phyloP scores from a whole-genome alignment of 169 alveolate genomes.

The Plasmodium coatneyi region DNA sequence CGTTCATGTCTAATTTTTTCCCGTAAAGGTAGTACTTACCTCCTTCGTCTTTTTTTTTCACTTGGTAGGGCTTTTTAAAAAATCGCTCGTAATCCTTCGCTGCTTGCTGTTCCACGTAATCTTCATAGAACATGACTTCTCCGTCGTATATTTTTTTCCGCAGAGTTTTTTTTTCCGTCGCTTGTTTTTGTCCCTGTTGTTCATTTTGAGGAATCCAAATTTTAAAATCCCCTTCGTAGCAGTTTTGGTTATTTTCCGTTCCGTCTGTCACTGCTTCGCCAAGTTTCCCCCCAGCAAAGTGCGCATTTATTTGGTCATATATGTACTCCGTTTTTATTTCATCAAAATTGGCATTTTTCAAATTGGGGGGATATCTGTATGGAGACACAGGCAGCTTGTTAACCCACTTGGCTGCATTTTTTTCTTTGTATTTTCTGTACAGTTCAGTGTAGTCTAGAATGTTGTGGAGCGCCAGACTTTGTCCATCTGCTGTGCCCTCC shows the following conservation, averaged over 20 bases:
- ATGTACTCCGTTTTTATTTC: conserved; percentile 48
- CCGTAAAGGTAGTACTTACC: conserved; percentile 75
- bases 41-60: conserved; percentile 66
- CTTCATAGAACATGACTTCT: conserved; percentile 78
- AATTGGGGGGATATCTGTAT: conserved; percentile 36
- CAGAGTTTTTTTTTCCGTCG: conserved; percentile 62
- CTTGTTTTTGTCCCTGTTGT: not conserved
- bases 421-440: conserved; percentile 60
- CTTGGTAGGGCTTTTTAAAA: conserved; percentile 72
- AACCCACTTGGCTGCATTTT: conserved; percentile 3
- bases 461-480: not conserved
- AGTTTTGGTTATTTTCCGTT: not conserved
- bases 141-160: conserved; percentile 80
- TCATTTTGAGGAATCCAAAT: conserved; percentile 16
- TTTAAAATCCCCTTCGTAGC: conserved; percentile 29
- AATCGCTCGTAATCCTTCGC: conserved; percentile 68
- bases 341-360: conserved; percentile 30
- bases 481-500: not conserved
- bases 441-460: conserved; percentile 22
- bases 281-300: not conserved
- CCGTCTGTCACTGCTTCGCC: not conserved
- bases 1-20: conserved; percentile 28
- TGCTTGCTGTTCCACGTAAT: conserved; percentile 56
- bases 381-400: conserved; percentile 58
- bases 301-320: conserved; percentile 14